Evolutionary conservation across 1,139 yeast species (phyloP), one percentile per base, ranked within the genome.

Genomic region (Lodderomyces jiufengensis): DNA sequence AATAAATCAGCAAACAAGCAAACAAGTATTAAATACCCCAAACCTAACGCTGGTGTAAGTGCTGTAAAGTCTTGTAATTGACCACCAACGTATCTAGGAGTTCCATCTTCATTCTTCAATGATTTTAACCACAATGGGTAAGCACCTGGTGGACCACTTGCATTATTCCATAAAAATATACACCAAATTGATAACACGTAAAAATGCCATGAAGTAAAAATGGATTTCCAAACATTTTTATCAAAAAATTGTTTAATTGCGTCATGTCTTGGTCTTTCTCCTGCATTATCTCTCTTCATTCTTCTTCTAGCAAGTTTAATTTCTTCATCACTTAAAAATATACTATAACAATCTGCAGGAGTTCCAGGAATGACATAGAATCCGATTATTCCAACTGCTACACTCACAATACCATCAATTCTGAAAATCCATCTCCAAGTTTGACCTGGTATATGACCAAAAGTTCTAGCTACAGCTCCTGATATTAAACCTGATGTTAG

Each of bases 341-440:
- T 65, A 31, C 80, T 70, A 54, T 73, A 72, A 47, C 81, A 76
- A 36, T 73, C 69, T 40, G 65, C 57, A 13, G 92, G 92, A 24
- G 84, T 79, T 32, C 87, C 90, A 2, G 92, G 92, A 44, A 81
- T 63, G 46, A 71, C 48, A 49, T 75, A 73, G 47, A 78, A 68
- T 0, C 88, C 90, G 42, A 78, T 56, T 15, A 82, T 20, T 10
- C 84, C 87, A 36, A 83, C 76, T 3, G 64, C 73, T 23, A 80
- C 50, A 2, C 87, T 76, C 27, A 80, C 65, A 32, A 77, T 55
- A 7, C 82, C 84, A 54, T 82, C 87, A 44, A 82, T 70, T 41
- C 83, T 72, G 51, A 78, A 82, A 58, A 79, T 76, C 87, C 88
- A 82, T 59, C 80, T 71, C 88, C 88, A 82, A 9, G 84, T 78